A percentile compares a stretch with the other conserved stretches of the same genome.
phyloP scores from a whole-genome alignment of 345 rosid species.

The Eucalyptus victrix region DNA sequence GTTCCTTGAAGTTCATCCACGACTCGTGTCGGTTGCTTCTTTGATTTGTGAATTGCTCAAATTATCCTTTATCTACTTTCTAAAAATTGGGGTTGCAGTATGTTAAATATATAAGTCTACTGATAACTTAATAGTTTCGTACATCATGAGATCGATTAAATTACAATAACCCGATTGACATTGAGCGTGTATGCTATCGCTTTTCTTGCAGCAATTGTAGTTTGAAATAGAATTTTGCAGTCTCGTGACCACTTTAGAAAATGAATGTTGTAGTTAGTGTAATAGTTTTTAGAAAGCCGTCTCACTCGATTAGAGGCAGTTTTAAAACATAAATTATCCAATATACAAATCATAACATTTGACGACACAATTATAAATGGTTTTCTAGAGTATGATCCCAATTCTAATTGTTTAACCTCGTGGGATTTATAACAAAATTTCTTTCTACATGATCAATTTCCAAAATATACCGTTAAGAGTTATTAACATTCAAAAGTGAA shows the following conservation, averaged over 20 bases:
- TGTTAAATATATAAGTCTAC: not conserved
- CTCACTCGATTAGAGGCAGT: not conserved
- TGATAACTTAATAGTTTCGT: not conserved
- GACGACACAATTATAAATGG: not conserved
- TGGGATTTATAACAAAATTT: not conserved
- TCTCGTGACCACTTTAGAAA: not conserved
- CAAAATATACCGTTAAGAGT: not conserved
- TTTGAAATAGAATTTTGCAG: not conserved
- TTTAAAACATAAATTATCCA: not conserved
- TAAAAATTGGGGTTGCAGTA: accelerated
- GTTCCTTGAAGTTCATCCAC: accelerated
- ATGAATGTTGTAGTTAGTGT: not conserved
- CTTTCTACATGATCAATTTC: not conserved
- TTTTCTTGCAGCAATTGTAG: not conserved
- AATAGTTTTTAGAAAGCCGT: not conserved
- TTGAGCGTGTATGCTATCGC: not conserved
- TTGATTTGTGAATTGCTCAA: not conserved
- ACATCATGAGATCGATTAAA: not conserved
- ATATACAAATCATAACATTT: not conserved
- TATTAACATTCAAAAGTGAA: not conserved
- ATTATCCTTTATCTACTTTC: not conserved
- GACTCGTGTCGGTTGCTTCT: not conserved
- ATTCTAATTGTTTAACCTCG: not conserved
- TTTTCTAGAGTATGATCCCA: not conserved
- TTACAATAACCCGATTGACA: not conserved